A percentile compares a stretch with the other conserved stretches of the same genome.
These are phyloP conservation scores for Lophium mytilinum DNA, from an alignment of 495 filamentous ascomycete species.

Conservation along the genomic window DNA sequence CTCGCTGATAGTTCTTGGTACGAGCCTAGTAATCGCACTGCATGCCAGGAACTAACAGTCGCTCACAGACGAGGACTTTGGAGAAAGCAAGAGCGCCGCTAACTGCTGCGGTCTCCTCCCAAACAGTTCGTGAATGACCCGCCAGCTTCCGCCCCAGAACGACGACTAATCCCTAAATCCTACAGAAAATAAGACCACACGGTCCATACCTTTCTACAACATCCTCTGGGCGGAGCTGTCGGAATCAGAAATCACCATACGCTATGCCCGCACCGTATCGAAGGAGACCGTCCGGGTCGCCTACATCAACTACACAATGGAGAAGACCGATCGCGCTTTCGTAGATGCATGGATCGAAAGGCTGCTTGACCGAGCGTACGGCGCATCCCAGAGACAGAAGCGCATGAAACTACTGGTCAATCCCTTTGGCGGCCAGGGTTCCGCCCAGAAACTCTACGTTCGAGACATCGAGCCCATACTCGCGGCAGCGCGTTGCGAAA, in stretches of 20 bases:
- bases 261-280: conserved; percentile 53
- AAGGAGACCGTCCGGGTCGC: conserved; percentile 50
- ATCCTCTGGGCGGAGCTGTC: conserved; percentile 70
- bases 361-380: conserved; percentile 66
- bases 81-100: conserved; percentile 26
- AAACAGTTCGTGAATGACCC: conserved; percentile 27
- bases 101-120: conserved; percentile 44
- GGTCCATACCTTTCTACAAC: conserved; percentile 67
- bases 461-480: conserved; percentile 75
- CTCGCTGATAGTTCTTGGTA: conserved; percentile 57
- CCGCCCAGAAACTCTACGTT: conserved; percentile 64
- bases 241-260: conserved; percentile 57
- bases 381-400: conserved; percentile 58
- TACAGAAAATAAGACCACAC: conserved; percentile 31
- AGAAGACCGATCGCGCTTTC: conserved; percentile 41
- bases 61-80: conserved; percentile 41
- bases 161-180: background rate
- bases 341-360: conserved; percentile 52
- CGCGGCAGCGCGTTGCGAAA: conserved; percentile 65
- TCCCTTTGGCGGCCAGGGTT: conserved; percentile 79
- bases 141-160: background rate
- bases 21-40: conserved; percentile 2
- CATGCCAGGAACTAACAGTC: conserved; percentile 9
- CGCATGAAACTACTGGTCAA: conserved; percentile 85
- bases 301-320: conserved; percentile 53